Evolutionary conservation across 441 rosid genomes (phyloP).

Genomic region (Cnidoscolus chayamansa): DNA sequence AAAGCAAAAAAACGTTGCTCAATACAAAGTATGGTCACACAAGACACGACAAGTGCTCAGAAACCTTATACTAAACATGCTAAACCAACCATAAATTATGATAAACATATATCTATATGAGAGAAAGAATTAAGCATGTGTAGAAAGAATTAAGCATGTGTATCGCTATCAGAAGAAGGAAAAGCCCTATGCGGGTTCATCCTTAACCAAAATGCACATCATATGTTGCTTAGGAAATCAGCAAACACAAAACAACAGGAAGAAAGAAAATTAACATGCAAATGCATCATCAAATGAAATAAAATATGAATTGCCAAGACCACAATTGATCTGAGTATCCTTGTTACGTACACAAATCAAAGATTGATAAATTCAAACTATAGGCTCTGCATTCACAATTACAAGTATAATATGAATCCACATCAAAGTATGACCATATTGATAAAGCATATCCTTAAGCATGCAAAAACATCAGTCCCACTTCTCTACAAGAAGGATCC

Average conservation of each 20-base stretch:
- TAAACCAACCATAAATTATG: background rate
- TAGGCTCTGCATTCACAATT: background rate
- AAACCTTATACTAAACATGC: background rate
- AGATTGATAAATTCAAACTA: background rate
- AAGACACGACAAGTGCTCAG: background rate
- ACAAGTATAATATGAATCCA: background rate
- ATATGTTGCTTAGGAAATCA: background rate
- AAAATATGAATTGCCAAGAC: background rate
- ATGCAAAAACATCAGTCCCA: background rate
- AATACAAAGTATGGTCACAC: constrained; percentile 6
- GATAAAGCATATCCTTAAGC: background rate
- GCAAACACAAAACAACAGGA: background rate
- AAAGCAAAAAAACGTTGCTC: background rate
- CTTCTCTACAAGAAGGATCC: background rate
- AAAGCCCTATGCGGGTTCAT: background rate
- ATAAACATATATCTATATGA: background rate
- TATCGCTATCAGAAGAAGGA: background rate
- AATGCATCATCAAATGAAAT: background rate
- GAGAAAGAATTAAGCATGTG: background rate
- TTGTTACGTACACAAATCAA: background rate
- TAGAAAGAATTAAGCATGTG: background rate
- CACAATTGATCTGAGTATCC: background rate
- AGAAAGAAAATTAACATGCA: background rate
- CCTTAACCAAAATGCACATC: background rate
- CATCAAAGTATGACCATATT: background rate